A percentile compares a stretch with the other conserved stretches of the same genome.
These are phyloP conservation scores for Microsporum audouinii DNA, from an alignment of 2,329 filamentous ascomycete species.

Conservation along the genomic window DNA sequence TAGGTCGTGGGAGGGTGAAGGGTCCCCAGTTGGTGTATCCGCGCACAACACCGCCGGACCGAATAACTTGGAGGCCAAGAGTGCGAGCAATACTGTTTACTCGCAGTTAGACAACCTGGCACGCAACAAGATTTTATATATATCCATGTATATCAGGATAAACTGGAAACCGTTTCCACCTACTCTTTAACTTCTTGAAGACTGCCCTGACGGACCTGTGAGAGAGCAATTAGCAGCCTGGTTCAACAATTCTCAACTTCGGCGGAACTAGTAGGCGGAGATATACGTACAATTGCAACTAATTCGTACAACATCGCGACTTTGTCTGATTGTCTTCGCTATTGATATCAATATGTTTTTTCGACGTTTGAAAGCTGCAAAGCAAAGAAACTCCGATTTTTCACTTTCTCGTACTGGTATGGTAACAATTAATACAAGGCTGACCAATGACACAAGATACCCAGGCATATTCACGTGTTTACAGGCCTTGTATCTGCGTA, in stretches of 20 bases:
- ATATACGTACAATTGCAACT: slow-evolving; percentile 72
- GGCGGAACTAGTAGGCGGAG: neutral
- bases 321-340: neutral
- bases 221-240: neutral
- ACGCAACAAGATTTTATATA: neutral
- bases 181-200: slow-evolving; percentile 93
- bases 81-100: slow-evolving; percentile 70
- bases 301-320: slow-evolving; percentile 84
- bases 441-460: neutral
- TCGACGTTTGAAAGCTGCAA: neutral
- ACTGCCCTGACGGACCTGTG: slow-evolving; percentile 80
- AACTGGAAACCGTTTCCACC: neutral
- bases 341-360: neutral
- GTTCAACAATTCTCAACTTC: neutral
- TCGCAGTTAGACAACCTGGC: slow-evolving; percentile 4
- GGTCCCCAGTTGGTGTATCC: slow-evolving; percentile 92
- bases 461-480: neutral
- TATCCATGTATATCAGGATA: neutral
- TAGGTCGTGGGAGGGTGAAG: slow-evolving; percentile 71
- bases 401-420: neutral
- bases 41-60: slow-evolving; percentile 76
- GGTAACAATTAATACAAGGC: neutral
- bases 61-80: slow-evolving; percentile 70
- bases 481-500: neutral
- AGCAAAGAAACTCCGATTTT: neutral